Conservation (phyloP, 73 alveolate genomes). For the Paramecium tetraurelia region DNA sequence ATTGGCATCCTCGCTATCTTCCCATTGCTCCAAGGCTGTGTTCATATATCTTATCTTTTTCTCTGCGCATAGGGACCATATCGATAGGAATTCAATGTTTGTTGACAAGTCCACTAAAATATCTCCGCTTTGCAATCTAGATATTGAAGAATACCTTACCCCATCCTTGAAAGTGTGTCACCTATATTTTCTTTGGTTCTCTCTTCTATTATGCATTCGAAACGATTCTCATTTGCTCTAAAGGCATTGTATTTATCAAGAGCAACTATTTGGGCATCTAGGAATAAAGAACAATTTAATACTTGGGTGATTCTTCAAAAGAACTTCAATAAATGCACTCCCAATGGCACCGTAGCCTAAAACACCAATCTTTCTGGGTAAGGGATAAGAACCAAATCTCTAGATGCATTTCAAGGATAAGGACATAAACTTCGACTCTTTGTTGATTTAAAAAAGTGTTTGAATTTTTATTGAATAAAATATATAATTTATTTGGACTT, state of each 20-base stretch:
- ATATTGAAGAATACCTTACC: neutral
- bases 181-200: neutral
- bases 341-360: constrained; percentile 51
- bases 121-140: constrained; percentile 33
- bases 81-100: constrained; percentile 10
- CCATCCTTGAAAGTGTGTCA: neutral
- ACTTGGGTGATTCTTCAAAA: constrained; percentile 22
- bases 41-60: neutral
- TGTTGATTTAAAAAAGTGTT: neutral
- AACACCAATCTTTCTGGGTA: constrained; percentile 7
- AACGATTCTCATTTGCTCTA: neutral
- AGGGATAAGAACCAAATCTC: neutral
- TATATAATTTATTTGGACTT: neutral
- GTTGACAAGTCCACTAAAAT: constrained; percentile 40
- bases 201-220: neutral
- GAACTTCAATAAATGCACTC: constrained; percentile 5
- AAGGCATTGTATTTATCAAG: constrained; percentile 25
- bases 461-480: constrained; percentile 13
- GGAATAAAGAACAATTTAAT: neutral
- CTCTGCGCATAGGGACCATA: neutral
- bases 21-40: constrained; percentile 44
- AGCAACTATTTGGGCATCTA: constrained; percentile 26
- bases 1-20: constrained; percentile 26
- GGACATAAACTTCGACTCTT: constrained; percentile 23
- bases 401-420: neutral